These are phyloP conservation scores for Kwoniella shivajii DNA, from an alignment of 1,284 basidiomycete species.

Conservation along the genomic window DNA sequence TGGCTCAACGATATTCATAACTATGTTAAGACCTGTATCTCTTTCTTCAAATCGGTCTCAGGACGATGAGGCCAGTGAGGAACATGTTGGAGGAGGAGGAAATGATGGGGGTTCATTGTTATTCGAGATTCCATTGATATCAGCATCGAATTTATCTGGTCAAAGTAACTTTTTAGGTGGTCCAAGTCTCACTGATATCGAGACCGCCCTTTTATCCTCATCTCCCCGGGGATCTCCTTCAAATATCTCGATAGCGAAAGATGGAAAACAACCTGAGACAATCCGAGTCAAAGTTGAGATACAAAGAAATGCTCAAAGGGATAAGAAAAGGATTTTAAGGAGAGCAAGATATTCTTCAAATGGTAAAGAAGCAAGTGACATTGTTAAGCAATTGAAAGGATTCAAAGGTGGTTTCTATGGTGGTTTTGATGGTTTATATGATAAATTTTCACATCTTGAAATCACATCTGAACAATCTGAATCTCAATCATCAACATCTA, in stretches of 20 bases:
- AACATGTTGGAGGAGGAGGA: slow-evolving; percentile 25
- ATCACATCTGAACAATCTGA: background rate
- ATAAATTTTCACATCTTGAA: slow-evolving; percentile 11
- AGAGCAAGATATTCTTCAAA: slow-evolving; percentile 2
- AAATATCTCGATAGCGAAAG: background rate
- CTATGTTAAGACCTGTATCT: slow-evolving; percentile 31
- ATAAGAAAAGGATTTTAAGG: background rate
- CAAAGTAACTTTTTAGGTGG: slow-evolving; percentile 24
- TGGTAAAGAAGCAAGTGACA: slow-evolving; percentile 26
- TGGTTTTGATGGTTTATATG: slow-evolving; percentile 39
- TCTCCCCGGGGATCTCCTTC: background rate
- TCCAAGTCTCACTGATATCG: slow-evolving; percentile 19
- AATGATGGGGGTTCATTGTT: slow-evolving; percentile 35
- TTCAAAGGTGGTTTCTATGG: slow-evolving; percentile 39
- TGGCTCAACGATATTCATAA: slow-evolving; percentile 21
- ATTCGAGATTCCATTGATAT: background rate
- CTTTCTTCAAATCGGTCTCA: no score
- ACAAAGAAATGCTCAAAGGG: background rate
- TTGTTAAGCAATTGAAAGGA: slow-evolving; percentile 26
- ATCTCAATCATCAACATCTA: no score
- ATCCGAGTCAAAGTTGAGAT: slow-evolving; percentile 24
- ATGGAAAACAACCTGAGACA: background rate
- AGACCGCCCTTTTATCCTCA: slow-evolving; percentile 1
- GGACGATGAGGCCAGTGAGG: no score
- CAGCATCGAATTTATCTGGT: slow-evolving; percentile 5